Percentiles rank a stretch among this genome's conserved stretches.
Conservation (phyloP, 1,284 basidiomycete genomes). For the Fomitopsis palustris region DNA sequence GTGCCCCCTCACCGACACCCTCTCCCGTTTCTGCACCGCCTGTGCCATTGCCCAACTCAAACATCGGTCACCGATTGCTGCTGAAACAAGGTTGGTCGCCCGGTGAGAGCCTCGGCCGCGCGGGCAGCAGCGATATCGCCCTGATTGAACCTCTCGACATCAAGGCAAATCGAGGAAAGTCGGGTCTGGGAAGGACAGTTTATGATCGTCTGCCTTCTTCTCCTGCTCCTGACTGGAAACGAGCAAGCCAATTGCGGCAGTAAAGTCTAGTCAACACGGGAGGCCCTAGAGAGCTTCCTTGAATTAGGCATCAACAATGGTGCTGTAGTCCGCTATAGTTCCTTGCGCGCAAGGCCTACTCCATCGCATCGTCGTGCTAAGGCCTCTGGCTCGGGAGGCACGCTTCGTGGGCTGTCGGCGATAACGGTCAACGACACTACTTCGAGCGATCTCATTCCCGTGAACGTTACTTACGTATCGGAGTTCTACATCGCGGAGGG, state of each 20-base stretch:
- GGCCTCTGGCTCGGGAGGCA: too few relatives aligned
- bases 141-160: conserved; percentile 55
- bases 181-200: conserved; percentile 49
- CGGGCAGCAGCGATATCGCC: conserved; percentile 29
- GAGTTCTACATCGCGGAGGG: too few relatives aligned
- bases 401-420: too few relatives aligned
- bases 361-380: too few relatives aligned
- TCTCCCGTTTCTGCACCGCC: conserved; percentile 35
- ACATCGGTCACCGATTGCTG: conserved; percentile 64
- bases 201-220: not conserved
- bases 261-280: not conserved
- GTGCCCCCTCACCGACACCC: conserved; percentile 10
- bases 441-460: too few relatives aligned
- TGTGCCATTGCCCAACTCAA: conserved; percentile 47
- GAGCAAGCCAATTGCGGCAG: conserved; percentile 24
- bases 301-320: too few relatives aligned
- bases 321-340: too few relatives aligned
- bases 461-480: too few relatives aligned
- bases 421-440: too few relatives aligned
- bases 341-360: too few relatives aligned
- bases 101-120: conserved; percentile 53
- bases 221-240: conserved; percentile 24
- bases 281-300: not conserved
- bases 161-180: conserved; percentile 37
- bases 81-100: conserved; percentile 74